A percentile compares a stretch with the other conserved stretches of the same genome.
phyloP scores from a whole-genome alignment of 805 yeast genomes.

The Cyberlindnera maritima region DNA sequence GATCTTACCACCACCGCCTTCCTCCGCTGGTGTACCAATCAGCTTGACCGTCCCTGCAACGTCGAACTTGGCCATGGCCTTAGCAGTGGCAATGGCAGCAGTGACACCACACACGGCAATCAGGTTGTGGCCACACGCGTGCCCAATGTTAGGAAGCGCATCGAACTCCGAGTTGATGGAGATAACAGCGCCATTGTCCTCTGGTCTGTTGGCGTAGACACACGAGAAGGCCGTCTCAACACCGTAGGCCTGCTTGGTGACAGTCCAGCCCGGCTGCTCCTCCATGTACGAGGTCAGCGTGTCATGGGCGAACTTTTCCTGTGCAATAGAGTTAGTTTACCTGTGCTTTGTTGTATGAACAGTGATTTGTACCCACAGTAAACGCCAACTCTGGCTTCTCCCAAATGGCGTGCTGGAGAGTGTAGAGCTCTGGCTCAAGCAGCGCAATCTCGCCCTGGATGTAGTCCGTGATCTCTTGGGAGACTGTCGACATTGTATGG shows the following conservation, averaged over 20 bases:
- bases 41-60: constrained; percentile 7
- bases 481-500: neutral
- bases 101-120: constrained; percentile 7
- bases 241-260: constrained; percentile 1
- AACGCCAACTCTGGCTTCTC: constrained; percentile 4
- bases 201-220: neutral
- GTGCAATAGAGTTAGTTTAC: no score
- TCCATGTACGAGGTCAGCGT: constrained; percentile 3
- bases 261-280: constrained; percentile 3
- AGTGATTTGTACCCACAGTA: neutral
- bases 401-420: constrained; percentile 5
- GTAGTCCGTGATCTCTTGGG: neutral
- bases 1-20: constrained; percentile 13
- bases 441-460: neutral
- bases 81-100: constrained; percentile 4
- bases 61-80: constrained; percentile 6
- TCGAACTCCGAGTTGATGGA: constrained; percentile 11
- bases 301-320: constrained; percentile 8
- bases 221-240: constrained; percentile 4
- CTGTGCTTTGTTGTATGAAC: no score
- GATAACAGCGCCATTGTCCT: neutral
- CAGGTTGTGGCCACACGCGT: constrained; percentile 12
- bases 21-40: constrained; percentile 12
- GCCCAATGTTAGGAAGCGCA: constrained; percentile 10
- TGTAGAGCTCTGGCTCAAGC: constrained; percentile 2